Percentiles rank a stretch among this genome's conserved stretches.
Conservation (phyloP, 2,329 filamentous ascomycete species). For the Domatiomyces catenatus region DNA sequence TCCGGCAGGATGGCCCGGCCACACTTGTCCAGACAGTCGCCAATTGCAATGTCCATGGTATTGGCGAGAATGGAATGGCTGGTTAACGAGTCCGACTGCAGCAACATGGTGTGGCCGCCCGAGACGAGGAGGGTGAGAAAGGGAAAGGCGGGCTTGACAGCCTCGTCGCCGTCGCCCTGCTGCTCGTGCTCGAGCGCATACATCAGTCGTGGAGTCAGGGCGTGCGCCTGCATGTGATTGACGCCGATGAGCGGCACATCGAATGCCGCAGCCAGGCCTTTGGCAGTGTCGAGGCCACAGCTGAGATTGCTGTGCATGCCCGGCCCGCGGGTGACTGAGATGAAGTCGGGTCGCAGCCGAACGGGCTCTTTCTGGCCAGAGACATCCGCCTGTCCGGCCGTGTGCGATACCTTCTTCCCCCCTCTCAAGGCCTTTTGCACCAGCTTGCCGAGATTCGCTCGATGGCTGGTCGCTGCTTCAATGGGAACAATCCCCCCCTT, state of each 20-base stretch:
- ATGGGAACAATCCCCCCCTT: constrained; percentile 70
- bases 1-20: constrained; percentile 60
- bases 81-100: constrained; percentile 53
- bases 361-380: neutral
- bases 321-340: constrained; percentile 80
- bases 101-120: constrained; percentile 78
- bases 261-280: constrained; percentile 75
- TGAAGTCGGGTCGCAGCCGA: constrained; percentile 54
- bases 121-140: constrained; percentile 82
- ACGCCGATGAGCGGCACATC: constrained; percentile 68
- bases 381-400: neutral
- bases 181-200: constrained; percentile 37
- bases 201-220: constrained; percentile 69
- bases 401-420: neutral
- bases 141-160: constrained; percentile 47
- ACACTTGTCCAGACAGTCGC: constrained; percentile 77
- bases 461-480: constrained; percentile 60
- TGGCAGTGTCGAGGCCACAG: constrained; percentile 67
- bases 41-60: constrained; percentile 69
- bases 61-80: constrained; percentile 59
- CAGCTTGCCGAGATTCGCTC: constrained; percentile 51
- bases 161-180: neutral
- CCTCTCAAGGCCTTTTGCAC: constrained; percentile 44
- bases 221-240: constrained; percentile 96
- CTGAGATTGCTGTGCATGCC: constrained; percentile 70